Conservation (phyloP, 306 rosid genomes). For the Vigna angularis region DNA sequence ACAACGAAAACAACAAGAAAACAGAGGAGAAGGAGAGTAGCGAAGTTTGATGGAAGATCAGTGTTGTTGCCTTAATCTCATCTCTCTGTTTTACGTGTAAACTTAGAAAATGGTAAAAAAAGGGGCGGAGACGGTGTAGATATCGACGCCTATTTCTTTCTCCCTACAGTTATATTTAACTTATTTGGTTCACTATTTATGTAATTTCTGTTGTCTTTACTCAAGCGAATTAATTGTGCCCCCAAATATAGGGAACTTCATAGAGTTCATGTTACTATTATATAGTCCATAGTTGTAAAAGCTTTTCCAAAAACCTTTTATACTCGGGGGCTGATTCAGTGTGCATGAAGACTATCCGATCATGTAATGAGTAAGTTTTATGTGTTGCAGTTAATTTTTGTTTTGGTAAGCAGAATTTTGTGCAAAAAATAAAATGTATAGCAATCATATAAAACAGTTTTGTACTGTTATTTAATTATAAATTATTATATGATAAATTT, state of each 20-base stretch:
- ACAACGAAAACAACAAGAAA: neutral
- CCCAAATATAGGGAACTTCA: conserved; percentile 24
- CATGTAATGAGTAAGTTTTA: neutral
- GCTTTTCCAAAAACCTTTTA: conserved; percentile 1
- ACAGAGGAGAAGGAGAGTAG: conserved; percentile 11
- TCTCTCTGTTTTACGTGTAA: conserved; percentile 35
- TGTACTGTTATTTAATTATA: too few species aligned
- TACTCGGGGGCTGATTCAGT: neutral
- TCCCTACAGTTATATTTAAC: conserved; percentile 14
- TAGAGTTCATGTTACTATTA: neutral
- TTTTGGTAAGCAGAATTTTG: too few species aligned
- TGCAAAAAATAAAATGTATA: too few species aligned
- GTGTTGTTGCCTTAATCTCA: neutral
- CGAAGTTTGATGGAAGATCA: conserved; percentile 29
- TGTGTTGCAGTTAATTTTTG: neutral
- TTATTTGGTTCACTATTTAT: conserved; percentile 13
- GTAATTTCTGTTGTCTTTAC: neutral
- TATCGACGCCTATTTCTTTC: conserved; percentile 20
- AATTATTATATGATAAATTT: too few species aligned
- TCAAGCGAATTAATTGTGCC: conserved; percentile 5
- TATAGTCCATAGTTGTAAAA: conserved; percentile 10
- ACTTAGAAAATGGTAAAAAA: conserved; percentile 17
- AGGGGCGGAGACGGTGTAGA: conserved; percentile 36
- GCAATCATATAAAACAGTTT: too few species aligned
- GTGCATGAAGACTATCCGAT: conserved; percentile 19